phyloP scores from a whole-genome alignment of 305 asterid species.

The Andrographis paniculata region DNA sequence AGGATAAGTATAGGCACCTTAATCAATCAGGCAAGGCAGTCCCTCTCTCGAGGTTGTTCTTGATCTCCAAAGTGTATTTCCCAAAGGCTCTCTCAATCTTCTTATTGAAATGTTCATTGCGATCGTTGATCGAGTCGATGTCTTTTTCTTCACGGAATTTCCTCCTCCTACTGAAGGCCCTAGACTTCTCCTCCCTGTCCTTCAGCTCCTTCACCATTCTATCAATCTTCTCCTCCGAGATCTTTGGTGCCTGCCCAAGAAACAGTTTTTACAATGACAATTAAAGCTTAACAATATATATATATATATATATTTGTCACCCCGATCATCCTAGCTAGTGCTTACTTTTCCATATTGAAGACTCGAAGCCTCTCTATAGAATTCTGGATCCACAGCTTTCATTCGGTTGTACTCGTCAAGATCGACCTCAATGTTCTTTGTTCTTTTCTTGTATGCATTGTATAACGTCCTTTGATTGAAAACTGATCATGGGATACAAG shows the following conservation, averaged over 20 bases:
- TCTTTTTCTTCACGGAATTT: constrained; percentile 91
- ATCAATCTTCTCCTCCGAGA: constrained; percentile 64
- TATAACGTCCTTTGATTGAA: constrained; percentile 79
- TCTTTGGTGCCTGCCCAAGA: constrained; percentile 51
- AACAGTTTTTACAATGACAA: constrained; percentile 2
- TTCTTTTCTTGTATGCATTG: constrained; percentile 76
- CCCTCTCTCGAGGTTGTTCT: constrained; percentile 44
- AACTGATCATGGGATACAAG: constrained; percentile 30
- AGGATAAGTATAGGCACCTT: too few species aligned
- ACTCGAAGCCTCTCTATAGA: constrained; percentile 88
- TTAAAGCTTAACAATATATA: not conserved
- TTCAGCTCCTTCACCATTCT: constrained; percentile 82
- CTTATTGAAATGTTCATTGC: constrained; percentile 92
- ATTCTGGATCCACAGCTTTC: constrained; percentile 90
- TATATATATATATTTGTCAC: constrained; percentile 5
- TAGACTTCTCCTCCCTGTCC: constrained; percentile 69
- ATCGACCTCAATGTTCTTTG: constrained; percentile 52
- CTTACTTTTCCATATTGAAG: constrained; percentile 91
- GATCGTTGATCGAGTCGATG: constrained; percentile 90
- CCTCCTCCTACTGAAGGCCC: constrained; percentile 85
- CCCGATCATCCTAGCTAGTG: not conserved
- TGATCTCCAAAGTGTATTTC: constrained; percentile 85
- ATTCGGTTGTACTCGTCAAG: constrained; percentile 59
- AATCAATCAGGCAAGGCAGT: constrained; percentile 20
- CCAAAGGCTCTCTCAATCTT: constrained; percentile 94